These are phyloP conservation scores for Onygenales sp. DNA, from an alignment of 2,329 filamentous ascomycete genomes.

Conservation along the genomic window DNA sequence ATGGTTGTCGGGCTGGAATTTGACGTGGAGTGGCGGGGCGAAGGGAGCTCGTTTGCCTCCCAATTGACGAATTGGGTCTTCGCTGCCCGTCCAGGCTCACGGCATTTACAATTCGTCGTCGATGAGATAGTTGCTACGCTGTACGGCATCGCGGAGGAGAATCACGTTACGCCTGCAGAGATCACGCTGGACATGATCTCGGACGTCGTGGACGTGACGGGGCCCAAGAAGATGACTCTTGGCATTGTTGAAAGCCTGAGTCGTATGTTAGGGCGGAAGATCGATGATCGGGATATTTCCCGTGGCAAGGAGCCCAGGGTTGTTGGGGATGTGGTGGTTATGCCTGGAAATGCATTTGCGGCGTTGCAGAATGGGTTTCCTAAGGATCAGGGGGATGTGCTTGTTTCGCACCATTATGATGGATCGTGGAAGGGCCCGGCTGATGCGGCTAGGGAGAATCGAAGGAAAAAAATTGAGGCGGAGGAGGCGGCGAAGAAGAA, in stretches of 20 bases:
- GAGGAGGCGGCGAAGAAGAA: conserved; percentile 3
- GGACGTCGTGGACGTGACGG: conserved; percentile 20
- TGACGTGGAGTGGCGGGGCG: conserved; percentile 14
- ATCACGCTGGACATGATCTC: conserved; percentile 18
- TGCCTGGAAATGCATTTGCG: conserved; percentile 19
- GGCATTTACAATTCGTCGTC: conserved; percentile 12
- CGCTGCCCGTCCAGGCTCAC: conserved; percentile 12
- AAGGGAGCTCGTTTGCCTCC: conserved; percentile 10
- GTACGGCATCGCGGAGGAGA: conserved; percentile 11
- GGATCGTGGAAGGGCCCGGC: conserved; percentile 9
- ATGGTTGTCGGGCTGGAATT: conserved; percentile 33
- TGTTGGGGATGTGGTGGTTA: conserved; percentile 18
- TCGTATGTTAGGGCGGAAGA: conserved; percentile 9
- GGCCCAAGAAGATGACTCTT: conserved; percentile 20
- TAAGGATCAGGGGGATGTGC: conserved; percentile 7
- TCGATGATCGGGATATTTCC: conserved; percentile 17
- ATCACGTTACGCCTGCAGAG: conserved; percentile 9
- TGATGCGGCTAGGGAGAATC: conserved; percentile 3
- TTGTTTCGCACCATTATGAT: conserved; percentile 9
- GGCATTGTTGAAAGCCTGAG: conserved; percentile 13
- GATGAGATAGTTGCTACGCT: conserved; percentile 13
- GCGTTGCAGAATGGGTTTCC: conserved; percentile 16
- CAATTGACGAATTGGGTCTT: conserved; percentile 19
- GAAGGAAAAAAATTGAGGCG: conserved; percentile 1
- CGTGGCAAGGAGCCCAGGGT: conserved; percentile 14